A percentile compares a stretch with the other conserved stretches of the same genome.
phyloP scores from a whole-genome alignment of 2,329 filamentous ascomycete species.

The Fusarium sambucinum region DNA sequence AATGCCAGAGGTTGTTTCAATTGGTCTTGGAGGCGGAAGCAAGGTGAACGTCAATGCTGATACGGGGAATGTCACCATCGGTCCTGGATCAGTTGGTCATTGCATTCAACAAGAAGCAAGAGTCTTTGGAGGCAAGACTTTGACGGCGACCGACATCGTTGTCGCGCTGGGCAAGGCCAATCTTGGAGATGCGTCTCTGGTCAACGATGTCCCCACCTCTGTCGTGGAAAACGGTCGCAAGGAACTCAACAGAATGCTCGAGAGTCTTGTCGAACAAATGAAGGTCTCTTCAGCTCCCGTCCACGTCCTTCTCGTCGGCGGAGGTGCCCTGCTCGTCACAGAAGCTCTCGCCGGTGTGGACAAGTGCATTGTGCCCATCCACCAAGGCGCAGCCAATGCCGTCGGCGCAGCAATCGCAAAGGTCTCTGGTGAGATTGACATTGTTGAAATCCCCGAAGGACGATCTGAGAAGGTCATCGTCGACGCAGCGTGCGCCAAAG shows the following conservation, averaged over 20 bases:
- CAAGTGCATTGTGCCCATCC: constrained; percentile 63
- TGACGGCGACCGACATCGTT: constrained; percentile 67
- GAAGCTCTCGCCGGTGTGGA: constrained; percentile 62
- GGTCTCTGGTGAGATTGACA: constrained; percentile 65
- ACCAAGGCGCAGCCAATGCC: constrained; percentile 69
- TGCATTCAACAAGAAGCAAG: constrained; percentile 61
- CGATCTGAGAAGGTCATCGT: constrained; percentile 55
- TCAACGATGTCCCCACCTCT: constrained; percentile 43
- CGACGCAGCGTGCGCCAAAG: constrained; percentile 54
- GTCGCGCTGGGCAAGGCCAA: constrained; percentile 53
- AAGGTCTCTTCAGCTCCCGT: constrained; percentile 66
- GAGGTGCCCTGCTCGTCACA: constrained; percentile 66
- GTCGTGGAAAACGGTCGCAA: constrained; percentile 44
- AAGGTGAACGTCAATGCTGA: constrained; percentile 48
- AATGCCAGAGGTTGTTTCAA: constrained; percentile 67
- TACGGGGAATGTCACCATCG: constrained; percentile 56
- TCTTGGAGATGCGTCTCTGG: constrained; percentile 50
- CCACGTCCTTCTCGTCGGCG: constrained; percentile 68
- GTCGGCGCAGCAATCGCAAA: constrained; percentile 71
- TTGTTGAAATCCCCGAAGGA: constrained; percentile 61
- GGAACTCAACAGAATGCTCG: constrained; percentile 61
- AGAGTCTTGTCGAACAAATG: constrained; percentile 66
- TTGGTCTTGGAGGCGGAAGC: constrained; percentile 68
- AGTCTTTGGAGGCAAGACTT: constrained; percentile 64
- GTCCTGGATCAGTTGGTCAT: constrained; percentile 68